Evolutionary conservation across 176 grass and related monocot species (phyloP).

Genomic region (Carex cristatella): DNA sequence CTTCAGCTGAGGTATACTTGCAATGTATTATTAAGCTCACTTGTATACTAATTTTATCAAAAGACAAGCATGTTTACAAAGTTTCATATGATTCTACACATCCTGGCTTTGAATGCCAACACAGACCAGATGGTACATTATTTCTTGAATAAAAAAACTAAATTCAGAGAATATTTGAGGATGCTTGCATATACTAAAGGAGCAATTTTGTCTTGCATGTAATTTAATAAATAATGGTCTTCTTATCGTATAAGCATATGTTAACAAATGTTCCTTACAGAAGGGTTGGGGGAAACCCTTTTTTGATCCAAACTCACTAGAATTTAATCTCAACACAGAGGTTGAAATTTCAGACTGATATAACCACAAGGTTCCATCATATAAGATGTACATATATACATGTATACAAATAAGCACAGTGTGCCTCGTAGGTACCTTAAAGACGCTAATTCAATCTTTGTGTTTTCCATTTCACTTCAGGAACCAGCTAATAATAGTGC

Average conservation of each 20-base stretch:
- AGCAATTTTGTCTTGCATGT: background rate
- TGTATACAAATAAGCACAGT: background rate
- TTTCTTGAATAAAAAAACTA: background rate
- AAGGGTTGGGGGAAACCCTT: background rate
- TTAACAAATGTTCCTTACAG: constrained; percentile 6
- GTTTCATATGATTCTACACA: background rate
- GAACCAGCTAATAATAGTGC: background rate
- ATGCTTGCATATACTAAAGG: background rate
- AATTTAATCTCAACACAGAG: background rate
- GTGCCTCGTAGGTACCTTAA: background rate
- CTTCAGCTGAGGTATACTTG: background rate
- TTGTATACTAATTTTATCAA: background rate
- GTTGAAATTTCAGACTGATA: background rate
- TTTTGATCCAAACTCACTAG: background rate
- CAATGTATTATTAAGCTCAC: background rate
- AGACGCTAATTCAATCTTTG: background rate
- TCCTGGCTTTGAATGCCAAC: background rate
- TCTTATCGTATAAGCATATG: background rate
- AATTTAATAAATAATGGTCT: background rate
- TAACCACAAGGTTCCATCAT: background rate
- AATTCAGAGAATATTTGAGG: background rate
- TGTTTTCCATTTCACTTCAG: background rate
- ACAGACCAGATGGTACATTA: background rate
- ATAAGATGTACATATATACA: background rate
- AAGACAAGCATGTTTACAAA: background rate